These are phyloP conservation scores for Xylariaceae sp. DNA, from an alignment of 2,329 filamentous ascomycete species.

Conservation along the genomic window DNA sequence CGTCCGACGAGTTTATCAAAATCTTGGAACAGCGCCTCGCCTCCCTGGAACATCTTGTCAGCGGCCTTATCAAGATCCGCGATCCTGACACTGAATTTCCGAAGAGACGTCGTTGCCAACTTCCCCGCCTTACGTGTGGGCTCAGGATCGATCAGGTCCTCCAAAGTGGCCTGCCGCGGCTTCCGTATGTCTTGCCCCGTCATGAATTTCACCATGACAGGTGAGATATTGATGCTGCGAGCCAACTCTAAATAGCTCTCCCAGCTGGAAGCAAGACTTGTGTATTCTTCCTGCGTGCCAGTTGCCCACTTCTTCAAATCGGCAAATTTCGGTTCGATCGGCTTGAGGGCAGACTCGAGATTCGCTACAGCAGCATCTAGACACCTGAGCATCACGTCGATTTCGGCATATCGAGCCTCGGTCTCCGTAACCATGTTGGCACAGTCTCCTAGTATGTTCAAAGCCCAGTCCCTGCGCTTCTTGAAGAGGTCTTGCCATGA, in stretches of 20 bases:
- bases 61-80: slow-evolving; percentile 60
- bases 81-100: slow-evolving; percentile 59
- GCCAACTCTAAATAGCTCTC: slow-evolving; percentile 67
- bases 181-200: slow-evolving; percentile 47
- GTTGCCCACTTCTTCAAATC: slow-evolving; percentile 69
- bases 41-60: slow-evolving; percentile 58
- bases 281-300: slow-evolving; percentile 66
- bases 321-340: slow-evolving; percentile 68
- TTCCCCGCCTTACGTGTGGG: slow-evolving; percentile 71
- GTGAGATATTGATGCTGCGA: slow-evolving; percentile 60
- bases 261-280: slow-evolving; percentile 62
- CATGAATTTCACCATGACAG: slow-evolving; percentile 66
- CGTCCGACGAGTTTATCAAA: slow-evolving; percentile 59
- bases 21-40: slow-evolving; percentile 58
- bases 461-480: slow-evolving; percentile 76
- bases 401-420: slow-evolving; percentile 67
- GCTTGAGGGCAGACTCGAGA: slow-evolving; percentile 70
- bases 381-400: slow-evolving; percentile 73
- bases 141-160: slow-evolving; percentile 73
- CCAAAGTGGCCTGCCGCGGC: slow-evolving; percentile 57
- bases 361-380: slow-evolving; percentile 85
- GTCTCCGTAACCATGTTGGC: slow-evolving; percentile 60
- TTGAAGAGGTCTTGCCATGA: slow-evolving; percentile 90
- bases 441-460: slow-evolving; percentile 67
- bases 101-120: slow-evolving; percentile 56